Conservation (phyloP, 192 early-diverging fungal species). For the Obelidium mucronatum region DNA sequence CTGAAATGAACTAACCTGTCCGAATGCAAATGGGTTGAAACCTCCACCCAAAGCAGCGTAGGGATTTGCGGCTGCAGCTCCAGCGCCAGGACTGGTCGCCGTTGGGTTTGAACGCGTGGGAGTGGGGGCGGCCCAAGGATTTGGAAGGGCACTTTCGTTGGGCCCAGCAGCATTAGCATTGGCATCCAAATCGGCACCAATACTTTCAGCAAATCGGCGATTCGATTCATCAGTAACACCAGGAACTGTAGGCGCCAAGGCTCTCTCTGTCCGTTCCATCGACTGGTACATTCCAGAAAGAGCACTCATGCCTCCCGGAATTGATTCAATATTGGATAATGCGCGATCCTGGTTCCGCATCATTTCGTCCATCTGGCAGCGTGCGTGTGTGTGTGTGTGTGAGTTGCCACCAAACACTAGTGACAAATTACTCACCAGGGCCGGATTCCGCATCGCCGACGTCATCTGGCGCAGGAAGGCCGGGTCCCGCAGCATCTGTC, state of each 20-base stretch:
- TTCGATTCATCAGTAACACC: slow-evolving; percentile 39
- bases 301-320: slow-evolving; percentile 41
- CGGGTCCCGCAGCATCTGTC: slow-evolving; percentile 37
- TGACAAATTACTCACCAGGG: no score
- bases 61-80: slow-evolving; percentile 3
- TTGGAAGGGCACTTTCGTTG: slow-evolving; percentile 36
- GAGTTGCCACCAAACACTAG: no score
- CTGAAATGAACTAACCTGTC: no score
- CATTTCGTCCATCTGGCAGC: slow-evolving; percentile 46
- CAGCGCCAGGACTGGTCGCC: background rate
- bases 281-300: slow-evolving; percentile 30
- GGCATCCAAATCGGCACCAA: slow-evolving; percentile 32
- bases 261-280: slow-evolving; percentile 34
- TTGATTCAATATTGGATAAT: slow-evolving; percentile 38
- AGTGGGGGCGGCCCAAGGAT: slow-evolving; percentile 38
- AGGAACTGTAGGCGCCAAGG: slow-evolving; percentile 14
- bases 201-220: slow-evolving; percentile 38
- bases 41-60: slow-evolving; percentile 1
- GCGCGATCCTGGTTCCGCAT: slow-evolving; percentile 45
- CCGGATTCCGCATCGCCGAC: slow-evolving; percentile 36
- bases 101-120: background rate
- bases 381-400: no score
- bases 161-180: no score
- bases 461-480: slow-evolving; percentile 36
- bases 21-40: background rate